A percentile compares a stretch with the other conserved stretches of the same genome.
phyloP scores from a whole-genome alignment of 129 eudicot genomes.

The Chrysanthemum makinoi region DNA sequence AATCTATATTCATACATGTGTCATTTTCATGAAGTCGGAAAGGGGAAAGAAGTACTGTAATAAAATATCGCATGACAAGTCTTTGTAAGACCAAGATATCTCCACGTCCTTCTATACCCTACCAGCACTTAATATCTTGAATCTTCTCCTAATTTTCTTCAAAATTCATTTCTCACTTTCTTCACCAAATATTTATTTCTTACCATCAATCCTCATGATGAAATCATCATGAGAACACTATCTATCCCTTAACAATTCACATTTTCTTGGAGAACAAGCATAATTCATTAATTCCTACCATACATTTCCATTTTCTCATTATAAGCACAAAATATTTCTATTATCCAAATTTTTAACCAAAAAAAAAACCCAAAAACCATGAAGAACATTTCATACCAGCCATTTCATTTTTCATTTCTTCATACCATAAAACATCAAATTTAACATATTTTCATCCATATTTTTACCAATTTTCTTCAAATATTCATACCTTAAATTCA shows the following conservation, averaged over 20 bases:
- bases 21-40: conserved; percentile 7
- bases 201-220: conserved; percentile 11
- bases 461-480: background rate
- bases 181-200: background rate
- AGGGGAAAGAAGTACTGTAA: background rate
- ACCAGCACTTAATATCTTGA: conserved; percentile 25
- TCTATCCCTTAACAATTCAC: background rate
- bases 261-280: conserved; percentile 29
- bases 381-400: no score
- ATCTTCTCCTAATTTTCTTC: conserved; percentile 16
- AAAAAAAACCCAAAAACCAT: no score
- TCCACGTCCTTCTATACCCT: conserved; percentile 26
- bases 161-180: background rate
- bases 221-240: conserved; percentile 21
- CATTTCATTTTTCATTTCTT: no score
- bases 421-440: background rate
- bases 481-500: background rate
- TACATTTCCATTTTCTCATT: conserved; percentile 5
- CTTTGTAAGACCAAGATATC: conserved; percentile 24
- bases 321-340: no score
- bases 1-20: background rate
- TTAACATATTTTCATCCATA: background rate
- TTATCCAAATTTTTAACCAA: no score
- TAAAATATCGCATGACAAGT: background rate
- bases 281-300: conserved; percentile 20